Evolutionary conservation across 208 protist species (phyloP).

Genomic region (Crithidia mellificae): DNA sequence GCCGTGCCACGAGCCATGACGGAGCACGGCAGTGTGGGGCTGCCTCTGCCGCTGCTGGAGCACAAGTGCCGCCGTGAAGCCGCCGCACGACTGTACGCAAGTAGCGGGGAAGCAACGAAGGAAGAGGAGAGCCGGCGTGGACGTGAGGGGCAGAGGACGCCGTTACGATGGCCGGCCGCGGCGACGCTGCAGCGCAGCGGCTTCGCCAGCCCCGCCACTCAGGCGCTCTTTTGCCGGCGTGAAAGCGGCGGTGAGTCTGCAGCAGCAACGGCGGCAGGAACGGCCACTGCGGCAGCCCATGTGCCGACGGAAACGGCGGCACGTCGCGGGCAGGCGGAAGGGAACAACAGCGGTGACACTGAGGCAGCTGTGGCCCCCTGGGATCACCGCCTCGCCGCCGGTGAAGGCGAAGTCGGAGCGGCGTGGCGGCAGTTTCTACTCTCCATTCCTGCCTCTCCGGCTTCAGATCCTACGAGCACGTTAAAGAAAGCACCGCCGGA

Average conservation of each 20-base stretch:
- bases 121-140: not conserved
- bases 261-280: not conserved
- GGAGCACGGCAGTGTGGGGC: not conserved
- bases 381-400: constrained; percentile 16
- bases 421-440: constrained; percentile 27
- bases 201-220: constrained; percentile 22
- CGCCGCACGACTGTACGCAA: not conserved
- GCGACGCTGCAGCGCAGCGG: constrained; percentile 24
- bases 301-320: not conserved
- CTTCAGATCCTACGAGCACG: not conserved
- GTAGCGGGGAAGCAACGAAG: too few species aligned
- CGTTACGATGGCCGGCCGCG: not conserved
- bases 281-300: not conserved
- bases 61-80: not conserved
- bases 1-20: not conserved
- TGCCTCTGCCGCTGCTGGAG: constrained; percentile 23
- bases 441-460: not conserved
- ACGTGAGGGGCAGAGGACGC: not conserved
- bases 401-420: constrained; percentile 11
- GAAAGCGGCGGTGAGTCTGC: too few species aligned
- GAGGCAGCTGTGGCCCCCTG: not conserved
- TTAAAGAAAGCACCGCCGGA: not conserved
- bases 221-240: constrained; percentile 19
- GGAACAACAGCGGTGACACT: not conserved
- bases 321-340: not conserved